Evolutionary conservation across 139 green algal species (phyloP).

Genomic region (Closterium sp.): DNA sequence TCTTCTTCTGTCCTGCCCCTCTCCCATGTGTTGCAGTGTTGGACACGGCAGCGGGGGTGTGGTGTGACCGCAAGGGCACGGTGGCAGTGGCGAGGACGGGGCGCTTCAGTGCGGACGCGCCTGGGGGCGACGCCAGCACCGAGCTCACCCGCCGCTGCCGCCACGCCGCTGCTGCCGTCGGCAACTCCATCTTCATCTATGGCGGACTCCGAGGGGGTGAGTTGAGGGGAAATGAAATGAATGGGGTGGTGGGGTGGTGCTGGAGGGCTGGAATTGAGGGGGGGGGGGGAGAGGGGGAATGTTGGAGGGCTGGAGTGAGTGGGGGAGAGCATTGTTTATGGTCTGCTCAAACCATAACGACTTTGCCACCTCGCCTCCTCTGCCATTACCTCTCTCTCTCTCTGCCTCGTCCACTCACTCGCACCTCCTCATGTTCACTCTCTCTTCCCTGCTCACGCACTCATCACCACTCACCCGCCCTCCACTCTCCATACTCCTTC

Average conservation of each 20-base stretch:
- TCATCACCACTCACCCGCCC: not conserved
- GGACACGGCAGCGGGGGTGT: conserved; percentile 78
- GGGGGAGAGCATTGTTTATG: too few relatives aligned
- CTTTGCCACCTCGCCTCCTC: too few relatives aligned
- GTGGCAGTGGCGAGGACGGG: conserved; percentile 27
- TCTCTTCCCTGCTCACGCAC: not conserved
- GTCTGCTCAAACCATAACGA: too few relatives aligned
- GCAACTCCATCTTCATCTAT: conserved; percentile 83
- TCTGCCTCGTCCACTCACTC: too few relatives aligned
- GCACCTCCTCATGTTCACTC: too few relatives aligned
- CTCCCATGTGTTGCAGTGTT: conserved; percentile 60
- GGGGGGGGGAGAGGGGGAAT: not conserved
- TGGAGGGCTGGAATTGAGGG: not conserved
- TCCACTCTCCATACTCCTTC: not conserved
- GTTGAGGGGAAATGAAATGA: not conserved
- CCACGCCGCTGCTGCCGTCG: conserved; percentile 44
- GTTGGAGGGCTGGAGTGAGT: not conserved
- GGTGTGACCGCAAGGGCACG: conserved; percentile 48
- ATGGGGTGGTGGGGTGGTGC: too few relatives aligned
- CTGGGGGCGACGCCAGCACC: conserved; percentile 20
- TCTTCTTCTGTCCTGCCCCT: not conserved
- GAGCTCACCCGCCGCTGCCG: conserved; percentile 47
- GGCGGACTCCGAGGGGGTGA: conserved; percentile 79
- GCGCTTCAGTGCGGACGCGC: conserved; percentile 46
- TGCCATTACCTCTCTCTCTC: too few relatives aligned